Base-by-base conservation (phyloP, 78 protist genomes). In the Polysphondylium violaceum region DNA sequence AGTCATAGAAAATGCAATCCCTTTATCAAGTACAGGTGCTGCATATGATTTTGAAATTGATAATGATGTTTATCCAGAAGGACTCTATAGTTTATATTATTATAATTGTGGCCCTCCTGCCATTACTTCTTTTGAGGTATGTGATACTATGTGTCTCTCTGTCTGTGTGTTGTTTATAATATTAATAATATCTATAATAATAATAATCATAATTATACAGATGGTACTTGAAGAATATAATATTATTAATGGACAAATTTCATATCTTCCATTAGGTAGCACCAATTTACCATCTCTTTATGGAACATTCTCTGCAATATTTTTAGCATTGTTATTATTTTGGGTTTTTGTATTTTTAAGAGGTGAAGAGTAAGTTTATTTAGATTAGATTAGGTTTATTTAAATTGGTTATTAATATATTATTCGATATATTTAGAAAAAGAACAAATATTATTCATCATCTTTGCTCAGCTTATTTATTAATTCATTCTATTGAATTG, bases 321-420 rank as follows among this genome's bases (percentile, higher is more conserved):
- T 76, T 27, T 38, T 58, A 19, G 86, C 25, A 3, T 41, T 75
- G 36, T 65, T 76, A 27, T 27, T 60, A 56, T 16, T 74, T 11
- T 87, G 93, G 93, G 29, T 87, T 25, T 87, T 87, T 9, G 61
- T 50, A 17, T 87, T 64, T 86, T 63, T 87, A 2, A 87, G 81
- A 47, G 86, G 93, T 23, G 86, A 74, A 50, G 76, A 65, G 6
- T 11, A 51, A 61, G 11, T 47, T 6, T 17, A 60, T 41, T 14
- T 11, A 68, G 12, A 29, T 25, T 29, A 68, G 21, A 23, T 68
- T 43, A 17, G 23, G 14, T n/a, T 33, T 27, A 38, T 17, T 29
- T 16, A 38, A 38, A 4, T 64, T 4, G 21, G 31, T 27, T 27
- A 27, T 36, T 64, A 1, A 38, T 16, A 35, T 64, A 64, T 64